Conservation (phyloP, 139 green algal genomes). For the Pseudopediastrum boryanum region DNA sequence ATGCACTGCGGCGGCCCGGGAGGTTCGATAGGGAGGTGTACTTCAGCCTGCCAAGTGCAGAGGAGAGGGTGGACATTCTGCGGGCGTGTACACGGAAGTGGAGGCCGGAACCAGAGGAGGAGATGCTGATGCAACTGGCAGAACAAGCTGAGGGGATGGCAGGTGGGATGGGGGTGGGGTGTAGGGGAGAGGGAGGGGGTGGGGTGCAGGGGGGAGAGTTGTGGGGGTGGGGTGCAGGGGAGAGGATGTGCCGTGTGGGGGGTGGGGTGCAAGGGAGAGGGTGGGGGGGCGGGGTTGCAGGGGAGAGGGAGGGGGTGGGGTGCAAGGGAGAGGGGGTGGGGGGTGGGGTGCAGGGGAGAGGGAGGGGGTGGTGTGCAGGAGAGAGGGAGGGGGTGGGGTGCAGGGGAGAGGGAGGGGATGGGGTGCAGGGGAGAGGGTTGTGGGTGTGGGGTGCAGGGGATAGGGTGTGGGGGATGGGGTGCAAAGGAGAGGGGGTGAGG, state of each 20-base stretch:
- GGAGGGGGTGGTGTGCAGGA: neutral
- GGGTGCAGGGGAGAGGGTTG: neutral
- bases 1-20: slow-evolving; percentile 73
- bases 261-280: neutral
- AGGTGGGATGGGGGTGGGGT: slow-evolving; percentile 6
- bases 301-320: neutral
- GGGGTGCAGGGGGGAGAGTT: neutral
- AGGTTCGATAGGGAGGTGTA: slow-evolving; percentile 81
- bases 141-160: slow-evolving; percentile 67
- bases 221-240: neutral
- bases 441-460: neutral
- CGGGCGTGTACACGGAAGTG: slow-evolving; percentile 49
- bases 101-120: slow-evolving; percentile 28
- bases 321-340: neutral
- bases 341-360: neutral
- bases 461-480: neutral
- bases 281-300: neutral
- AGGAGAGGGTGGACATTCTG: slow-evolving; percentile 59
- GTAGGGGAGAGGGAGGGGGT: neutral
- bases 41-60: slow-evolving; percentile 46
- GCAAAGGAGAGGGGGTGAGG: too few species aligned
- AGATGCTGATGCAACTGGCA: slow-evolving; percentile 50
- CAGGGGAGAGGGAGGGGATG: neutral
- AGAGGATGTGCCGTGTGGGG: neutral
- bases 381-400: neutral